Conservation (phyloP, 1,284 basidiomycete genomes). For the Entoloma clypeatum region DNA sequence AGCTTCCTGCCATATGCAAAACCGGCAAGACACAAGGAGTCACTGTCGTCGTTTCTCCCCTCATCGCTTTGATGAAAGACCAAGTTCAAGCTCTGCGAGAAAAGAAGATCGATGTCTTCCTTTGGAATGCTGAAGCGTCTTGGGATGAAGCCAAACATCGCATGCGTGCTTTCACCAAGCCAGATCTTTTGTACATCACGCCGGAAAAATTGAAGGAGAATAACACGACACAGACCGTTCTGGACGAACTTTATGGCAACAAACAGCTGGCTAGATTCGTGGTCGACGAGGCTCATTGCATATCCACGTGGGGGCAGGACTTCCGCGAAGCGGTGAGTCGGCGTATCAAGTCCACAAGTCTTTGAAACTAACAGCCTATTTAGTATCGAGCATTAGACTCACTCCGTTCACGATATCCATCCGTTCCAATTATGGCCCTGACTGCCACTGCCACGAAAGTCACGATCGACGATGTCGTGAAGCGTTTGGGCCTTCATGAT, state of each 20-base stretch:
- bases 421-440: slow-evolving; percentile 90
- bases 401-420: slow-evolving; percentile 71
- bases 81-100: slow-evolving; percentile 75
- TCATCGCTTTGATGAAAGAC: slow-evolving; percentile 89
- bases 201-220: slow-evolving; percentile 85
- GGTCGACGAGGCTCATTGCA: slow-evolving; percentile 95
- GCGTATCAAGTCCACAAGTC: slow-evolving; percentile 2
- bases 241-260: slow-evolving; percentile 54
- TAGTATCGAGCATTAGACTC: slow-evolving; percentile 68
- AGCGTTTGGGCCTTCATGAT: slow-evolving; percentile 59
- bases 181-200: slow-evolving; percentile 83
- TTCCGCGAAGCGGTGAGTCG: slow-evolving; percentile 71
- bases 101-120: slow-evolving; percentile 69
- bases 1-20: slow-evolving; percentile 83
- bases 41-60: slow-evolving; percentile 88
- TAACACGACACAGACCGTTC: slow-evolving; percentile 49
- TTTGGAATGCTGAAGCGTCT: slow-evolving; percentile 61
- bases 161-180: slow-evolving; percentile 43
- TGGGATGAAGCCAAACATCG: slow-evolving; percentile 43
- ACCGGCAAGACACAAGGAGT: slow-evolving; percentile 75
- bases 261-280: slow-evolving; percentile 83
- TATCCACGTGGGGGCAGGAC: slow-evolving; percentile 82
- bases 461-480: slow-evolving; percentile 78
- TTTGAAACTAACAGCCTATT: slow-evolving; percentile 12
- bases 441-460: slow-evolving; percentile 89